Evolutionary conservation across 495 filamentous ascomycete species (phyloP).

Genomic region (Neohortaea acidophila): DNA sequence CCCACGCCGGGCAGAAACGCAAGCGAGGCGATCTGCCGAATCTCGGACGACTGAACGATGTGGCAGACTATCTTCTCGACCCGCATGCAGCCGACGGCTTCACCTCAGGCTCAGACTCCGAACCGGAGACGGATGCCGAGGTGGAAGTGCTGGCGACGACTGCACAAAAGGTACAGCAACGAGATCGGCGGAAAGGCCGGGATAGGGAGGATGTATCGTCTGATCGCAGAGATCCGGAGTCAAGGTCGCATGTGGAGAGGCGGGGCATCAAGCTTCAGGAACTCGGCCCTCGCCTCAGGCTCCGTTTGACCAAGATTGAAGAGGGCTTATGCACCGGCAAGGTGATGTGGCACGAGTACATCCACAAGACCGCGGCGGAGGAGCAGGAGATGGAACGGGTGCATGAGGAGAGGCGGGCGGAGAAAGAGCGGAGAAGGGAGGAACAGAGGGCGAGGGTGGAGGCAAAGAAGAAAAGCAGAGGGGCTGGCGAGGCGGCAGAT

Average conservation of each 20-base stretch:
- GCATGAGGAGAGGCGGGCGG: conserved; percentile 62
- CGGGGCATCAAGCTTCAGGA: conserved; percentile 82
- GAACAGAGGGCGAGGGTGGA: conserved; percentile 77
- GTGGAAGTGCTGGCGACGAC: conserved; percentile 72
- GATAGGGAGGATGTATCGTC: conserved; percentile 9
- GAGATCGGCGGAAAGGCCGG: conserved; percentile 29
- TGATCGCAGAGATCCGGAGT: conserved; percentile 5
- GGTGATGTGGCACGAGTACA: conserved; percentile 93
- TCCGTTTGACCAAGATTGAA: conserved; percentile 90
- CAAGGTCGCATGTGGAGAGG: conserved; percentile 49
- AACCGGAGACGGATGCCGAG: conserved; percentile 87
- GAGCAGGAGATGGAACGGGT: conserved; percentile 57
- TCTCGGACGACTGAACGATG: conserved; percentile 77
- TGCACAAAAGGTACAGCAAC: conserved; percentile 55
- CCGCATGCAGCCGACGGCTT: conserved; percentile 72
- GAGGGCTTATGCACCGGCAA: conserved; percentile 83
- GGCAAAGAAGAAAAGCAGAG: conserved; percentile 55
- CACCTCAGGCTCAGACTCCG: conserved; percentile 80
- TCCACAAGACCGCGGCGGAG: conserved; percentile 68
- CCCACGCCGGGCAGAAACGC: conserved; percentile 46
- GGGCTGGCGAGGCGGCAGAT: conserved; percentile 28
- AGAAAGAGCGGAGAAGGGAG: conserved; percentile 67
- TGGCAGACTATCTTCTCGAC: conserved; percentile 85
- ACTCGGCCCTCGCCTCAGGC: conserved; percentile 73
- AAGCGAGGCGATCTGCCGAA: conserved; percentile 56